Percentiles rank a stretch among this genome's conserved stretches.
Evolutionary conservation across 371 early-diverging fungal species (phyloP).

Genomic region (Zopfochytrium polystomum): DNA sequence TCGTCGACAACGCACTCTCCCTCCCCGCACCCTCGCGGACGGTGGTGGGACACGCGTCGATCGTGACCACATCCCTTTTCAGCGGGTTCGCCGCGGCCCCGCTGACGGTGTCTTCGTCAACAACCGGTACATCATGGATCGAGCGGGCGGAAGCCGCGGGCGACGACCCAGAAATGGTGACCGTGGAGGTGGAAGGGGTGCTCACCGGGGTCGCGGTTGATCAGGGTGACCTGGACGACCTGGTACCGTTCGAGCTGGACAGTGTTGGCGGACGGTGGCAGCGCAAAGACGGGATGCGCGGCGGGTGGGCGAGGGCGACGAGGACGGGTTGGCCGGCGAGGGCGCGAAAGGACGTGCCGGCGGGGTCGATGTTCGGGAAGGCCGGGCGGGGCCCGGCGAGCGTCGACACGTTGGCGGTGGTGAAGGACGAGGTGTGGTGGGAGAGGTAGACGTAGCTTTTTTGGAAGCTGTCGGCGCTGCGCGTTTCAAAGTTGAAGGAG

Average conservation of each 20-base stretch:
- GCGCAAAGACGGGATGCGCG: not conserved
- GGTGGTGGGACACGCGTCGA: slow-evolving; percentile 13
- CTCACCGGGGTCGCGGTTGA: slow-evolving; percentile 20
- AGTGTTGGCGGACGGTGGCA: not conserved
- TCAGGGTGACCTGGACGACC: slow-evolving; percentile 11
- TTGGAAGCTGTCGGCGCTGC: slow-evolving; percentile 8
- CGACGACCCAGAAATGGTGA: slow-evolving; percentile 57
- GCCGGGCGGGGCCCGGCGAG: too few relatives aligned
- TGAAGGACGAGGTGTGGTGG: not conserved
- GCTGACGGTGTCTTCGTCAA: too few relatives aligned
- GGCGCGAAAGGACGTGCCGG: not conserved
- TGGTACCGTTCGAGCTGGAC: not conserved
- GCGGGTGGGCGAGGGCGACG: too few relatives aligned
- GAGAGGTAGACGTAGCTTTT: slow-evolving; percentile 8
- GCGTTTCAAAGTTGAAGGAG: slow-evolving; percentile 4
- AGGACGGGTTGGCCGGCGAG: not conserved
- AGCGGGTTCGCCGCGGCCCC: slow-evolving; percentile 13
- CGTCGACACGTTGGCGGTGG: not conserved
- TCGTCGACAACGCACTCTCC: slow-evolving; percentile 1
- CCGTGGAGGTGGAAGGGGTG: slow-evolving; percentile 59
- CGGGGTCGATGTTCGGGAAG: not conserved
- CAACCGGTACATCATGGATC: slow-evolving; percentile 9
- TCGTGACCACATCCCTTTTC: slow-evolving; percentile 20
- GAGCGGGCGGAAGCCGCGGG: slow-evolving; percentile 49
- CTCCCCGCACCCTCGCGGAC: too few relatives aligned